phyloP scores from a whole-genome alignment of 1,139 yeast genomes.

The Protomyces gravidus region DNA sequence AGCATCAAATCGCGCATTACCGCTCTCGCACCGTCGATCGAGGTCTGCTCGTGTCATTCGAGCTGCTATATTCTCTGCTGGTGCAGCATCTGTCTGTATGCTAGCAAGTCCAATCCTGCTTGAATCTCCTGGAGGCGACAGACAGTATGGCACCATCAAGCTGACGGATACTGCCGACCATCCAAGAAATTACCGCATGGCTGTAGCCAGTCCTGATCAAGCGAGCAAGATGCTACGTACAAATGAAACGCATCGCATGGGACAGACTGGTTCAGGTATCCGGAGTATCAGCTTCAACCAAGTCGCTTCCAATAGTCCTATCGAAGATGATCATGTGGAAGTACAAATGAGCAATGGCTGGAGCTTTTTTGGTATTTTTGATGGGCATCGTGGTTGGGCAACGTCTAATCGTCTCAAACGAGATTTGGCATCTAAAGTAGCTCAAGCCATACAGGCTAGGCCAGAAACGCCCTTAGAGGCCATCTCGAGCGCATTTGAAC shows the following conservation, averaged over 20 bases:
- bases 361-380: slow-evolving; percentile 93
- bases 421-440: slow-evolving; percentile 67
- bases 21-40: neutral
- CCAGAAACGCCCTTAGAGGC: slow-evolving; percentile 64
- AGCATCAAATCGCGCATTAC: neutral
- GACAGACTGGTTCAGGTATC: slow-evolving; percentile 52
- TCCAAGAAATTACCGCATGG: slow-evolving; percentile 20
- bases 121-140: neutral
- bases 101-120: neutral
- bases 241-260: neutral
- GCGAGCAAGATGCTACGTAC: slow-evolving; percentile 7
- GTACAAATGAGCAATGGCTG: slow-evolving; percentile 48
- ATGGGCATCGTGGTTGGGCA: slow-evolving; percentile 97
- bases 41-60: neutral
- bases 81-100: neutral
- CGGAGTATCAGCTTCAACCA: slow-evolving; percentile 87
- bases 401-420: slow-evolving; percentile 82
- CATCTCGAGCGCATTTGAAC: slow-evolving; percentile 71
- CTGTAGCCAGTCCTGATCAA: slow-evolving; percentile 9
- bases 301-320: slow-evolving; percentile 84
- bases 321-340: slow-evolving; percentile 90
- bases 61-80: neutral
- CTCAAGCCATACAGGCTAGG: slow-evolving; percentile 65
- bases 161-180: slow-evolving; percentile 18
- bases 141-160: neutral